Evolutionary conservation across 257 asterid species (phyloP).

Genomic region (Gardenia jasminoides): DNA sequence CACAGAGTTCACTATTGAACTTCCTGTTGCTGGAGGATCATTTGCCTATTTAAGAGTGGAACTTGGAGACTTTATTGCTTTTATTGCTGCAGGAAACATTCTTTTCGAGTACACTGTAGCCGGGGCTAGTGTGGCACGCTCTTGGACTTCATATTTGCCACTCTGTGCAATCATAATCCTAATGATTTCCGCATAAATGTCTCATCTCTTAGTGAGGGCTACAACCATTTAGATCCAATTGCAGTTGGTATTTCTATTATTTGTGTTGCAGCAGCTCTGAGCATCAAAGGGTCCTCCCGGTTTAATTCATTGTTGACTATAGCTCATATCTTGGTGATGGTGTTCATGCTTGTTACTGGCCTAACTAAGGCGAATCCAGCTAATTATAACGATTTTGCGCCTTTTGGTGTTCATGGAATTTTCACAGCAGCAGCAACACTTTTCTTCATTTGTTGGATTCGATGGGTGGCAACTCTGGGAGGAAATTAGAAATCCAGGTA

Average conservation of each 20-base stretch:
- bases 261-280: constrained; percentile 19
- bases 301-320: constrained; percentile 22
- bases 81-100: constrained; percentile 30
- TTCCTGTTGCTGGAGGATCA: constrained; percentile 27
- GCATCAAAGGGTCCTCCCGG: constrained; percentile 26
- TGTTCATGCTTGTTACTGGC: constrained; percentile 22
- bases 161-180: constrained; percentile 24
- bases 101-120: constrained; percentile 22
- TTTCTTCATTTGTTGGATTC: constrained; percentile 23
- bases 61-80: constrained; percentile 23
- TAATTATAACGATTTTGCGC: constrained; percentile 20
- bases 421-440: constrained; percentile 27
- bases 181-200: constrained; percentile 26
- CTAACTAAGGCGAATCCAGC: constrained; percentile 19
- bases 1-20: constrained; percentile 21
- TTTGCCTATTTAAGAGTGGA: constrained; percentile 29
- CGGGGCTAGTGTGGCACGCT: constrained; percentile 28
- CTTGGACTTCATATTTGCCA: constrained; percentile 28
- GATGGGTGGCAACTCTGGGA: constrained; percentile 33
- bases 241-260: constrained; percentile 20
- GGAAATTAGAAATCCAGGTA: constrained; percentile 26
- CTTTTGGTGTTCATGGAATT: constrained; percentile 19
- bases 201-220: constrained; percentile 21
- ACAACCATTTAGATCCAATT: constrained; percentile 30
- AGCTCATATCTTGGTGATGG: constrained; percentile 12